These are phyloP conservation scores for Papiliotrema fonsecae DNA, from an alignment of 1,284 basidiomycete species.

Conservation along the genomic window DNA sequence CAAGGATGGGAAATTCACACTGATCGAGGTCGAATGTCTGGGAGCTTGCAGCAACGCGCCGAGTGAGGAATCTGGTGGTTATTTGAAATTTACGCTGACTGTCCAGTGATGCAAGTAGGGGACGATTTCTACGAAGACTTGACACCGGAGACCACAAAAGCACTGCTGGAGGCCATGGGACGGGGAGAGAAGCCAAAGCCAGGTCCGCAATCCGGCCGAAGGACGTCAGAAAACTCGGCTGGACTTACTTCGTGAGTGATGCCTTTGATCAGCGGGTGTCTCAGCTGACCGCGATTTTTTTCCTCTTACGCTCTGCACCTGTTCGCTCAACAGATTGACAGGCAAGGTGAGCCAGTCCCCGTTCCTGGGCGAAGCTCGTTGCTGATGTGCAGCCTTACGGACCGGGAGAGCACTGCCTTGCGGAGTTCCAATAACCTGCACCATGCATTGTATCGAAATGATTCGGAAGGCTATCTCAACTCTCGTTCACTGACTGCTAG, in stretches of 20 bases:
- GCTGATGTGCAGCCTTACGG: slow-evolving; percentile 70
- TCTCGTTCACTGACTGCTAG: background rate
- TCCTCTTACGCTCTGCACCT: background rate
- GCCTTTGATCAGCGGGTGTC: background rate
- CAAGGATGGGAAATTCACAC: slow-evolving; percentile 91
- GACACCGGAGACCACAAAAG: slow-evolving; percentile 83
- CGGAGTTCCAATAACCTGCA: slow-evolving; percentile 70
- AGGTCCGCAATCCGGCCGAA: slow-evolving; percentile 82
- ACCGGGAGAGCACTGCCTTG: slow-evolving; percentile 80
- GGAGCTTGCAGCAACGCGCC: slow-evolving; percentile 99
- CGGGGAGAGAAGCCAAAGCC: slow-evolving; percentile 83
- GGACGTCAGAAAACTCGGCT: slow-evolving; percentile 84
- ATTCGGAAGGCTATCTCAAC: background rate
- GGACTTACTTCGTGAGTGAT: slow-evolving; percentile 63
- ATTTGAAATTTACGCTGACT: background rate
- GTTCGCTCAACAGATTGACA: slow-evolving; percentile 52
- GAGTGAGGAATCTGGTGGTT: slow-evolving; percentile 54
- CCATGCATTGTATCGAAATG: slow-evolving; percentile 1
- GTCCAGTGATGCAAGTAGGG: slow-evolving; percentile 78
- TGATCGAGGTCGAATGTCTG: slow-evolving; percentile 97
- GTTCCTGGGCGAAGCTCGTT: slow-evolving; percentile 1
- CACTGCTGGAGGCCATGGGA: slow-evolving; percentile 77
- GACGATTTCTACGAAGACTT: slow-evolving; percentile 99
- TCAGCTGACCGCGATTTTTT: background rate
- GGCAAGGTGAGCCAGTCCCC: slow-evolving; percentile 59